These are phyloP conservation scores for Arthroderma sp. DNA, from an alignment of 2,329 filamentous ascomycete genomes.

Conservation along the genomic window DNA sequence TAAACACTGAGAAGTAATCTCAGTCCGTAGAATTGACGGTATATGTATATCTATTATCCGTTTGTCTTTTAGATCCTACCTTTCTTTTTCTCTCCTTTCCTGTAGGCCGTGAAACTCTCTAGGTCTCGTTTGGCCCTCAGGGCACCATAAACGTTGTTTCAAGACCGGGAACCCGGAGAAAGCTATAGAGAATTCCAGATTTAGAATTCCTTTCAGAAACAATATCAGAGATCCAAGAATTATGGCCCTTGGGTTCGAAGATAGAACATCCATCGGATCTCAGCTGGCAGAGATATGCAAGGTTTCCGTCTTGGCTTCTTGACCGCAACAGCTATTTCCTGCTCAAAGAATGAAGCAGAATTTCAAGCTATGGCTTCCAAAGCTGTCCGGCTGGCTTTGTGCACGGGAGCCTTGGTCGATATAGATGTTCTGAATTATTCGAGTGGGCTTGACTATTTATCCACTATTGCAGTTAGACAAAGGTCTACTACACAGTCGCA, in stretches of 20 bases:
- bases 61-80: not conserved
- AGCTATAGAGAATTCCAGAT: not conserved
- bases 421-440: not conserved
- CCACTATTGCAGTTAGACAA: not conserved
- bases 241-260: not conserved
- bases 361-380: not conserved
- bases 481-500: not conserved
- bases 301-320: not conserved
- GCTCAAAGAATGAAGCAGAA: not conserved
- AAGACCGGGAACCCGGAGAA: not conserved
- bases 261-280: not conserved
- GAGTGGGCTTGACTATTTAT: not conserved
- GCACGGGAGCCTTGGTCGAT: not conserved
- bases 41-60: not conserved
- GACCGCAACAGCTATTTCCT: not conserved
- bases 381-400: not conserved
- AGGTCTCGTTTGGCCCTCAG: not conserved
- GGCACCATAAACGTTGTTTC: not conserved
- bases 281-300: not conserved
- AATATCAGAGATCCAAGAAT: not conserved
- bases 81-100: not conserved
- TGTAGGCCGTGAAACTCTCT: not conserved
- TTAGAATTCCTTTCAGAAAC: not conserved
- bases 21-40: no score
- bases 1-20: no score